Percentiles rank a stretch among this genome's conserved stretches.
Conservation (phyloP, 345 rosid species). For the Arabidopsis suecica region DNA sequence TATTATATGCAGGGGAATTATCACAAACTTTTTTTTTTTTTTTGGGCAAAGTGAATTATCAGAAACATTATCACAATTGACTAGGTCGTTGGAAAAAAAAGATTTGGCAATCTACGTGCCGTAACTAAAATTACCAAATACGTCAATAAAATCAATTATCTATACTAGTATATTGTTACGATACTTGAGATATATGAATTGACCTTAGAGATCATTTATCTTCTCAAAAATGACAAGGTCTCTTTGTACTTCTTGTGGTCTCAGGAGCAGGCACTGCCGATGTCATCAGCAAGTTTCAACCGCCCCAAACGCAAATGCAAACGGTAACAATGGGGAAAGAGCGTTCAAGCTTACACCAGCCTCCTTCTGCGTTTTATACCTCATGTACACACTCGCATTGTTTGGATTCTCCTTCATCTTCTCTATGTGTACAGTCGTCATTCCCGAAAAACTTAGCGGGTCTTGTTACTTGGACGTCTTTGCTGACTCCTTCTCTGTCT, state of each 20-base stretch:
- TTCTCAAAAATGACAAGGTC: background rate
- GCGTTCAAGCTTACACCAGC: background rate
- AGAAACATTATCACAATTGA: background rate
- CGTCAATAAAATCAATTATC: no score
- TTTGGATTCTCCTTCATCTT: background rate
- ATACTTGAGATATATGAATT: no score
- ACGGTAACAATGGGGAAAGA: background rate
- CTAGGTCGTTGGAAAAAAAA: background rate
- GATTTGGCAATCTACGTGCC: no score
- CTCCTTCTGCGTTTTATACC: constrained; percentile 9
- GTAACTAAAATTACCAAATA: no score
- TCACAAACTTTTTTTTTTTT: no score
- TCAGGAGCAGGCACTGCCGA: background rate
- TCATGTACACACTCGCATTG: background rate
- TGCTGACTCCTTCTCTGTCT: constrained; percentile 14
- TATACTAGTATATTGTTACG: background rate
- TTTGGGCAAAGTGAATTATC: no score
- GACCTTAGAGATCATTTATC: no score
- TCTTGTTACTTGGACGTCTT: constrained; percentile 17
- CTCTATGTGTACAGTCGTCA: background rate
- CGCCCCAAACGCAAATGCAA: background rate
- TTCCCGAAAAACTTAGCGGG: background rate
- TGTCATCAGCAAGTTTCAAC: background rate
- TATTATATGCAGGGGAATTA: background rate
- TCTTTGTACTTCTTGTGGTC: constrained; percentile 6